phyloP scores from a whole-genome alignment of 1,284 basidiomycete genomes.

The Amylostereum chailletii region DNA sequence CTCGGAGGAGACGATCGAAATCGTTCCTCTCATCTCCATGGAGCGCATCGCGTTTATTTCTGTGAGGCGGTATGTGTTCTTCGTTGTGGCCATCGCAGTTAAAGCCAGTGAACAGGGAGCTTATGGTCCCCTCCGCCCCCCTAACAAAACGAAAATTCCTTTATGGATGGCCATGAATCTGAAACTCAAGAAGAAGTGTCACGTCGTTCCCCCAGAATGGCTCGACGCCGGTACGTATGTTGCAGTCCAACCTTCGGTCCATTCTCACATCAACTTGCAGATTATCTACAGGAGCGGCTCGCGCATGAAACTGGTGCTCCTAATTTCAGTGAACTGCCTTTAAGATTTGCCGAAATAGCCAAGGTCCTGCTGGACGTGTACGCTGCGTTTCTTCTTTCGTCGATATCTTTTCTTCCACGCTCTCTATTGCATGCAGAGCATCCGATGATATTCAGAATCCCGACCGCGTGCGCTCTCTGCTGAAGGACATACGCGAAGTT shows the following conservation, averaged over 20 bases:
- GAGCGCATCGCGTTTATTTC: slow-evolving; percentile 83
- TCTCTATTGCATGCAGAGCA: slow-evolving; percentile 44
- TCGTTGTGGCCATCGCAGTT: background rate
- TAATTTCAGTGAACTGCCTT: slow-evolving; percentile 72
- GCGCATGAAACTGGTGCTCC: slow-evolving; percentile 62
- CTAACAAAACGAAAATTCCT: slow-evolving; percentile 75
- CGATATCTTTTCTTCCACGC: background rate
- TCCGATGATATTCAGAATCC: slow-evolving; percentile 82
- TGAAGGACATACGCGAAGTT: slow-evolving; percentile 92
- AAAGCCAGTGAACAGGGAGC: slow-evolving; percentile 49
- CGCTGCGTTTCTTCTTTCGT: slow-evolving; percentile 18
- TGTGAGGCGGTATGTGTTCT: slow-evolving; percentile 31
- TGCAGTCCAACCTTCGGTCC: slow-evolving; percentile 1
- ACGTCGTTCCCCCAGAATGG: slow-evolving; percentile 88
- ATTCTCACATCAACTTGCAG: slow-evolving; percentile 27
- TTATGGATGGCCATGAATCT: slow-evolving; percentile 94
- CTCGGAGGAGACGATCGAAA: slow-evolving; percentile 73
- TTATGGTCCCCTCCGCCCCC: slow-evolving; percentile 90
- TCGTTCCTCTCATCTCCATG: slow-evolving; percentile 82
- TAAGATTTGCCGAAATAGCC: slow-evolving; percentile 82
- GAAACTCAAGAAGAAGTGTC: slow-evolving; percentile 90
- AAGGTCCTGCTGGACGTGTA: slow-evolving; percentile 89
- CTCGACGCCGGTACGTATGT: slow-evolving; percentile 59
- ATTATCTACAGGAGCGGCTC: slow-evolving; percentile 69
- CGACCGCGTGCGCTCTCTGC: slow-evolving; percentile 72